phyloP scores from a whole-genome alignment of 495 filamentous ascomycete species.

The Patellaria atrata region DNA sequence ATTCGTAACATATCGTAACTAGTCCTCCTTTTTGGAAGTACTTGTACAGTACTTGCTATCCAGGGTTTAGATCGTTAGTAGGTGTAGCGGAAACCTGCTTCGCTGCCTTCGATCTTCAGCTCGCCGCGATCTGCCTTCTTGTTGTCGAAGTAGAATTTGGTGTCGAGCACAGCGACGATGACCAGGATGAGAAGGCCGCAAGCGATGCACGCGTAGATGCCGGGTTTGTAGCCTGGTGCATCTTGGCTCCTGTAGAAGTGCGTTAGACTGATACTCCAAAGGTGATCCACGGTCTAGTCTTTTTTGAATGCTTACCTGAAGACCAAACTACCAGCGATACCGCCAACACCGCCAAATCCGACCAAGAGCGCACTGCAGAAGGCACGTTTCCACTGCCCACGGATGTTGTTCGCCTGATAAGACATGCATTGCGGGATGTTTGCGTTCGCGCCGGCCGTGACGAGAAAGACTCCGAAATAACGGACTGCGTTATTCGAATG shows the following conservation, averaged over 20 bases:
- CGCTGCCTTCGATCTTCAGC: conserved; percentile 14
- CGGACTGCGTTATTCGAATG: conserved; percentile 32
- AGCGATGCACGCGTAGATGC: conserved; percentile 21
- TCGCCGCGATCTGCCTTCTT: conserved; percentile 19
- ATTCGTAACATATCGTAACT: too few relatives aligned
- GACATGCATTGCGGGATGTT: conserved; percentile 40
- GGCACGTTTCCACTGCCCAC: conserved; percentile 25
- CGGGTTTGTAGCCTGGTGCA: conserved; percentile 16
- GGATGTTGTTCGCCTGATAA: conserved; percentile 25
- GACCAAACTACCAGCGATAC: conserved; percentile 21
- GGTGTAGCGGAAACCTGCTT: conserved; percentile 12
- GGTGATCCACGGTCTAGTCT: background rate
- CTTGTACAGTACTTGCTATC: too few relatives aligned
- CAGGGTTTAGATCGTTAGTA: too few relatives aligned
- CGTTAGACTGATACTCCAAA: background rate
- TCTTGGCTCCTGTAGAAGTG: conserved; percentile 14
- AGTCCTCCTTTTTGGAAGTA: too few relatives aligned
- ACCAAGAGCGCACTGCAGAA: conserved; percentile 22
- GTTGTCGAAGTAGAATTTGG: conserved; percentile 14
- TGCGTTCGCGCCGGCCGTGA: conserved; percentile 44
- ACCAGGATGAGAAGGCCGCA: conserved; percentile 13
- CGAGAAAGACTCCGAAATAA: conserved; percentile 54
- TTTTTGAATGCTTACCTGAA: conserved; percentile 11
- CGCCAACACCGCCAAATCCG: conserved; percentile 24
- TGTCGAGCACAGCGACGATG: conserved; percentile 8